phyloP scores from a whole-genome alignment of 805 yeast species.

The Jamesozyma rosinii region DNA sequence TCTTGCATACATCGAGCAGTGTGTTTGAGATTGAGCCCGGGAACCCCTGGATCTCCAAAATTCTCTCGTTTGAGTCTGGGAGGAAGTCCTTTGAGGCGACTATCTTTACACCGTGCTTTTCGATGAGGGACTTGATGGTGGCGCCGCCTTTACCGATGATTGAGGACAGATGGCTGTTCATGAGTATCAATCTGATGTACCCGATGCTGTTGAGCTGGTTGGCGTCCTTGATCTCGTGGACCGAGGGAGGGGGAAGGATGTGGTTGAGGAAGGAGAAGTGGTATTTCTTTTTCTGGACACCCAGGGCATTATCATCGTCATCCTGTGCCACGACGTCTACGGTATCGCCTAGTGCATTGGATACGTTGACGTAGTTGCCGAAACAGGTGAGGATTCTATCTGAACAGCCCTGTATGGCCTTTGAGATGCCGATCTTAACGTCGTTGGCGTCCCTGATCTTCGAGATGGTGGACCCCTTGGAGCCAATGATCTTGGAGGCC shows the following conservation, averaged over 20 bases:
- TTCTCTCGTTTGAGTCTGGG: conserved; percentile 73
- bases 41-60: conserved; percentile 79
- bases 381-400: conserved; percentile 75
- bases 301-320: conserved; percentile 10
- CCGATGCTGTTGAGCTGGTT: conserved; percentile 22
- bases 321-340: conserved; percentile 37
- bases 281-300: conserved; percentile 33
- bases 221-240: conserved; percentile 23
- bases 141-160: conserved; percentile 78
- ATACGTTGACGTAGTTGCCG: conserved; percentile 61
- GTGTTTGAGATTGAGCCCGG: conserved; percentile 56
- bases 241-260: conserved; percentile 26
- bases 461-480: conserved; percentile 71
- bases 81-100: conserved; percentile 80
- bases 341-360: conserved; percentile 61
- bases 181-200: conserved; percentile 57
- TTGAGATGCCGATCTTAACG: conserved; percentile 81
- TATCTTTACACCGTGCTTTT: conserved; percentile 59
- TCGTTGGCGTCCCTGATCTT: conserved; percentile 62
- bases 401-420: conserved; percentile 66
- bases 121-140: conserved; percentile 62
- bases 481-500: conserved; percentile 85
- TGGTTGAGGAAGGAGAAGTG: conserved; percentile 35
- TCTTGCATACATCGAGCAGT: conserved; percentile 42
- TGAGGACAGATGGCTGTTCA: conserved; percentile 82